A percentile compares a stretch with the other conserved stretches of the same genome.
Evolutionary conservation across 75 land plant genomes (phyloP).

Genomic region (Cupressus sempervirens): DNA sequence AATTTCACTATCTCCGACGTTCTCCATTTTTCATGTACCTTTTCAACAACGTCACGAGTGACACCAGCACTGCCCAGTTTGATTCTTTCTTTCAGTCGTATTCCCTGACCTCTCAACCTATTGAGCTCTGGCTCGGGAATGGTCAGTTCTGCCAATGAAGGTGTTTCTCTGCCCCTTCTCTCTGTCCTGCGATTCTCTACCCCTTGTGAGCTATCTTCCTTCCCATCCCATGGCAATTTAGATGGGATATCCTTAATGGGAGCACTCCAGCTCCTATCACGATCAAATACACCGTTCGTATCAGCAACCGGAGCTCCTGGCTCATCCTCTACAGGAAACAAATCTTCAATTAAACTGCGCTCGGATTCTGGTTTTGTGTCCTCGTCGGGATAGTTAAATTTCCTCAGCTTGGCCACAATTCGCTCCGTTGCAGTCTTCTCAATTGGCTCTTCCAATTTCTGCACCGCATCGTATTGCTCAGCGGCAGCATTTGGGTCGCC

Average conservation of each 20-base stretch:
- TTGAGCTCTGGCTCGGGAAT: constrained; percentile 60
- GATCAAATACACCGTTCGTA: constrained; percentile 47
- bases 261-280: constrained; percentile 17
- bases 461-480: neutral
- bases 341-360: constrained; percentile 60
- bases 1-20: constrained; percentile 71
- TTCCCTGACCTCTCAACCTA: constrained; percentile 51
- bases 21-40: constrained; percentile 71
- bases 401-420: constrained; percentile 58
- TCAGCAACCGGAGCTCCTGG: constrained; percentile 49
- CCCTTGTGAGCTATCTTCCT: constrained; percentile 12
- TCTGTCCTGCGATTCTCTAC: constrained; percentile 12
- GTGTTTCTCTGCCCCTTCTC: constrained; percentile 24
- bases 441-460: neutral
- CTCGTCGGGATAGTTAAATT: constrained; percentile 39
- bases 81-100: constrained; percentile 41
- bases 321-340: constrained; percentile 46
- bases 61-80: constrained; percentile 68
- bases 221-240: constrained; percentile 62
- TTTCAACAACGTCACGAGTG: constrained; percentile 61
- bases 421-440: constrained; percentile 35
- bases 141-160: constrained; percentile 76
- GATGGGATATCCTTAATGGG: constrained; percentile 4
- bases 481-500: neutral
- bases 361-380: constrained; percentile 19